phyloP scores from a whole-genome alignment of 805 yeast species.

The Metschnikowia arizonensis region DNA sequence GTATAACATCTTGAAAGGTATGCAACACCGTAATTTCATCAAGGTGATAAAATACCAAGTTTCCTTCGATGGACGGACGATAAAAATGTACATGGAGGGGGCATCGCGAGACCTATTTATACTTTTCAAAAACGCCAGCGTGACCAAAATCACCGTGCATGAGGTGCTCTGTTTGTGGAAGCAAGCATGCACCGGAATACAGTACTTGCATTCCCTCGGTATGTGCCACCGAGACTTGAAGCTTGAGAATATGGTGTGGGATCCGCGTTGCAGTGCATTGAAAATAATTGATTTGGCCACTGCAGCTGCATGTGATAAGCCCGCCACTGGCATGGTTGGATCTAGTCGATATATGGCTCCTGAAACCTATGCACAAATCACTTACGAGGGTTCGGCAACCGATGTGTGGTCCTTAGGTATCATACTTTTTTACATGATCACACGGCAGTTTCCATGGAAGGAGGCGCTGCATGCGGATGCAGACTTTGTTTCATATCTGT shows the following conservation, averaged over 20 bases:
- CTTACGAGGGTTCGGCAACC: slow-evolving; percentile 38
- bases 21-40: slow-evolving; percentile 35
- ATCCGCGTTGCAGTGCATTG: slow-evolving; percentile 21
- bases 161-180: slow-evolving; percentile 34
- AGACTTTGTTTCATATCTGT: slow-evolving; percentile 14
- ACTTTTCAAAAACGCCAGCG: slow-evolving; percentile 9
- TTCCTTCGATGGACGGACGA: slow-evolving; percentile 18
- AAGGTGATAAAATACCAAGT: slow-evolving; percentile 28
- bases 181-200: slow-evolving; percentile 39
- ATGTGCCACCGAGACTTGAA: slow-evolving; percentile 51
- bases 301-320: slow-evolving; percentile 17
- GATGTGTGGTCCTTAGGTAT: slow-evolving; percentile 54
- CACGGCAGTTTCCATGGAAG: slow-evolving; percentile 45
- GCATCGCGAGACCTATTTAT: slow-evolving; percentile 21
- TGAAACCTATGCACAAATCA: slow-evolving; percentile 35
- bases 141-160: not conserved
- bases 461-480: slow-evolving; percentile 34
- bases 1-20: slow-evolving; percentile 24
- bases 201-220: slow-evolving; percentile 33
- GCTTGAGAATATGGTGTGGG: slow-evolving; percentile 43
- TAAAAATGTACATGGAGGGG: slow-evolving; percentile 34
- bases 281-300: slow-evolving; percentile 46
- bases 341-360: slow-evolving; percentile 46
- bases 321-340: slow-evolving; percentile 45
- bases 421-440: slow-evolving; percentile 31